Evolutionary conservation across 768 basidiomycete genomes (phyloP).

Genomic region (Lepiota venenata): DNA sequence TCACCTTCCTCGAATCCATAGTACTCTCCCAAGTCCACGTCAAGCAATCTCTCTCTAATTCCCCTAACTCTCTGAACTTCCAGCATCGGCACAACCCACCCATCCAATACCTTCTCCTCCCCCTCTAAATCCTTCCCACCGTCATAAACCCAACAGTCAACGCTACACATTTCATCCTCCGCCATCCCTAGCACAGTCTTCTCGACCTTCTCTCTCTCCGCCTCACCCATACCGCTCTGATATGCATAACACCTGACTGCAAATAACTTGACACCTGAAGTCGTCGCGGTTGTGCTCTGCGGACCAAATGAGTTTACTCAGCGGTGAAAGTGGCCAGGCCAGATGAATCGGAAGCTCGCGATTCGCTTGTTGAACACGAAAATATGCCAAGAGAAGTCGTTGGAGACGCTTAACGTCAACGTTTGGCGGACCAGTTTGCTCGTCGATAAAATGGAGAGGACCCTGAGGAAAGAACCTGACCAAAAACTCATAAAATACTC

Average conservation of each 20-base stretch:
- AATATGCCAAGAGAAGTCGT: conserved; percentile 71
- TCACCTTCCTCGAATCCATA: conserved; percentile 39
- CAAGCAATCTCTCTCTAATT: conserved; percentile 42
- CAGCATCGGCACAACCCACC: conserved; percentile 76
- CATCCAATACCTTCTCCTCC: conserved; percentile 49
- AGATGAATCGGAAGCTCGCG: conserved; percentile 58
- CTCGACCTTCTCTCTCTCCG: conserved; percentile 67
- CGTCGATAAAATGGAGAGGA: conserved; percentile 47
- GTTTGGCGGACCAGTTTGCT: conserved; percentile 25
- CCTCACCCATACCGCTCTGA: conserved; percentile 77
- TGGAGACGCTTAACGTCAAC: conserved; percentile 54
- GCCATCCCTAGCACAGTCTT: conserved; percentile 47
- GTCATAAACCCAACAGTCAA: conserved; percentile 53
- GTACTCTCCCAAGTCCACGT: conserved; percentile 36
- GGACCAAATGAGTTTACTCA: conserved; percentile 42
- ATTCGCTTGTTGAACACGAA: conserved; percentile 75
- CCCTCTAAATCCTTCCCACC: conserved; percentile 48
- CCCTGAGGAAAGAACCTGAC: conserved; percentile 44
- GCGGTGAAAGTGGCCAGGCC: conserved; percentile 63
- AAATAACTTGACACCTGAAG: conserved; percentile 57
- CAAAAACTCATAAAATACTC: conserved; percentile 55
- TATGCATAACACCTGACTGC: conserved; percentile 77
- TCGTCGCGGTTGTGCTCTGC: conserved; percentile 37
- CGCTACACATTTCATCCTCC: conserved; percentile 37
- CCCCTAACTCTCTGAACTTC: conserved; percentile 62